Conservation (phyloP, 805 yeast species). For the Blastobotrys robertii region DNA sequence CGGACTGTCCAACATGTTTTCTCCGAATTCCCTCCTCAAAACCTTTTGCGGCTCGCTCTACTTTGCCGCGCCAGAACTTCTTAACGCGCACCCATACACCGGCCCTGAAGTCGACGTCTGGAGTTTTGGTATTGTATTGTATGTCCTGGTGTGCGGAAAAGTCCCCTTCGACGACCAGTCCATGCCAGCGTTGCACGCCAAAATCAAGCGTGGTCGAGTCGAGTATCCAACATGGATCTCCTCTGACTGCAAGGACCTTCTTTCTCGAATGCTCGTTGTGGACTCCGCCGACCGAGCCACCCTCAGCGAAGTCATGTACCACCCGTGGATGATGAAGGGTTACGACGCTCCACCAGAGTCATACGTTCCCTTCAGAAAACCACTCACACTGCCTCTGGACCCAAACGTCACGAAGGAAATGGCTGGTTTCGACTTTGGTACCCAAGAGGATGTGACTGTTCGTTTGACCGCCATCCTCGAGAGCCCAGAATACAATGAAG, state of each 20-base stretch:
- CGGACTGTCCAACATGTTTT: constrained; percentile 83
- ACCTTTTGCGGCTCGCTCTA: constrained; percentile 96
- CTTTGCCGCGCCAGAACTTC: constrained; percentile 96
- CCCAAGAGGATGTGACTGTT: constrained; percentile 45
- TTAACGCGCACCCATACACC: constrained; percentile 81
- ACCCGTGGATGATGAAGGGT: constrained; percentile 93
- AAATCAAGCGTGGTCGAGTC: constrained; percentile 84
- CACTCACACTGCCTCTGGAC: constrained; percentile 62
- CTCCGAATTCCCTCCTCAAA: constrained; percentile 59
- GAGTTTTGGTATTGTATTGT: constrained; percentile 95
- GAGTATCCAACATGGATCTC: constrained; percentile 83
- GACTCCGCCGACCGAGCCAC: constrained; percentile 76
- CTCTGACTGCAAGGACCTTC: constrained; percentile 65
- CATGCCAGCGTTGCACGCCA: constrained; percentile 84
- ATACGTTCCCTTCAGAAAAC: constrained; percentile 68
- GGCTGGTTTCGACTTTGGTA: constrained; percentile 68
- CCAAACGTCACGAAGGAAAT: constrained; percentile 61
- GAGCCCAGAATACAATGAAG: constrained; percentile 56
- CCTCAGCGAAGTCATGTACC: constrained; percentile 66
- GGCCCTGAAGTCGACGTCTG: constrained; percentile 98
- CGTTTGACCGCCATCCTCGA: constrained; percentile 49
- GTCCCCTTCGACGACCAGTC: constrained; percentile 97
- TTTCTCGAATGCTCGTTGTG: constrained; percentile 86
- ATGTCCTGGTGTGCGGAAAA: constrained; percentile 92
- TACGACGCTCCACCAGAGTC: constrained; percentile 63